These are phyloP conservation scores for Trametes sp. DNA, from an alignment of 1,284 basidiomycete genomes.

Conservation along the genomic window DNA sequence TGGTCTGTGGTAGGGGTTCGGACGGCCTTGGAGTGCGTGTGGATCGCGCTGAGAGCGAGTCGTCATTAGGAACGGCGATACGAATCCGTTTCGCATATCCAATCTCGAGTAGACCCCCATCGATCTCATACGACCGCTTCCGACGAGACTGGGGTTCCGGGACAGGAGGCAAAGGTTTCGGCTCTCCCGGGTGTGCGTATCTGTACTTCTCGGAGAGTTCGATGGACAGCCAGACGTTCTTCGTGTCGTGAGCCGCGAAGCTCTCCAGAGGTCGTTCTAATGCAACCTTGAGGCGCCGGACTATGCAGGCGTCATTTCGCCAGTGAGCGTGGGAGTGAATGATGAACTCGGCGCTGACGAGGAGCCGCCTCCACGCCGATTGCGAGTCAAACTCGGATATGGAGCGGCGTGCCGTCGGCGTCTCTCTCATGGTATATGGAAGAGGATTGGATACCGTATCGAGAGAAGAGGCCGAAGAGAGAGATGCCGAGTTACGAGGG, in stretches of 20 bases:
- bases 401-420: neutral
- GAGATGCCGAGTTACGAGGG: neutral
- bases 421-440: neutral
- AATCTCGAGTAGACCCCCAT: no score
- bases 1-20: no score
- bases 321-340: neutral
- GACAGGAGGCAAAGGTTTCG: no score
- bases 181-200: no score
- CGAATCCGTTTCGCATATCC: no score
- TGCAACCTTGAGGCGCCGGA: neutral
- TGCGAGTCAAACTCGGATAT: neutral
- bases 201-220: neutral
- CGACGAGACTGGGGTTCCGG: no score
- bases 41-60: no score
- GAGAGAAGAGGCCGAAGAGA: neutral
- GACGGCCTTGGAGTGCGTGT: no score
- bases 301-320: neutral
- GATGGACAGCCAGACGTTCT: neutral
- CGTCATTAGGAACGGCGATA: no score
- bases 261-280: neutral
- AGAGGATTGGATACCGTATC: no score
- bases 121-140: no score
- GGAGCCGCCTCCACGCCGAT: neutral
- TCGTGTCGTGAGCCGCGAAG: neutral
- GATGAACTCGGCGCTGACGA: neutral